Percentiles rank a stretch among this genome's conserved stretches.
phyloP scores from a whole-genome alignment of 768 basidiomycete species.

The Rhodotorula graminis region DNA sequence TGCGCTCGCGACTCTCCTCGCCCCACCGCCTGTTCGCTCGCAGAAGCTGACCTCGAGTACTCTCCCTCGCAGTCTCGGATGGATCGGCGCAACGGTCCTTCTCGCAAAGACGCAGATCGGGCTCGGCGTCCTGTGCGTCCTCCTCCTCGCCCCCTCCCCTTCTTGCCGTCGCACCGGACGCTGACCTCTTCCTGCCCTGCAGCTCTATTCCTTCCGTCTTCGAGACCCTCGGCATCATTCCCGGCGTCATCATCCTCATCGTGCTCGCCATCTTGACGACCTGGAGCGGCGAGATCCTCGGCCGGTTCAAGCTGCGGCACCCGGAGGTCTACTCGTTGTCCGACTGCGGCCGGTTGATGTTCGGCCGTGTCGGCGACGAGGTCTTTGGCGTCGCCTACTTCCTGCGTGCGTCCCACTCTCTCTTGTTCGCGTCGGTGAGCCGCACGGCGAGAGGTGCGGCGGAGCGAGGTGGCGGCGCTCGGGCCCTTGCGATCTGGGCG shows the following conservation, averaged over 20 bases:
- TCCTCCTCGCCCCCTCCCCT: not conserved
- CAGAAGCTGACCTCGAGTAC: not conserved
- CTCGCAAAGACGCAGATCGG: slow-evolving; percentile 11
- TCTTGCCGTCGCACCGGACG: not conserved
- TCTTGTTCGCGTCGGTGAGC: no score
- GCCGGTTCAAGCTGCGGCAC: slow-evolving; percentile 1
- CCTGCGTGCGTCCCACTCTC: not conserved
- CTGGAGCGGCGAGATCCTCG: not conserved
- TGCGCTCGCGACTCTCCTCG: not conserved
- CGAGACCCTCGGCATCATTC: slow-evolving; percentile 2
- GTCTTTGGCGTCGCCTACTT: not conserved
- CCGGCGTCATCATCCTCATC: slow-evolving; percentile 5
- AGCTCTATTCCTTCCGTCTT: not conserved
- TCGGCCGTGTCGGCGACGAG: not conserved
- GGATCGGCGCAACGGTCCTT: not conserved
- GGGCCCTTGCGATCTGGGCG: no score
- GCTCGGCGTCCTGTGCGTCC: slow-evolving; percentile 10
- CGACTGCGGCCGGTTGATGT: not conserved
- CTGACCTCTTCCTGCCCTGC: not conserved
- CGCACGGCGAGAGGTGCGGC: no score
- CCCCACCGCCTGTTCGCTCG: no score
- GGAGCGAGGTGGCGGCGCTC: no score
- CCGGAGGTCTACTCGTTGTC: slow-evolving; percentile 1
- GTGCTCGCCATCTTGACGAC: not conserved
- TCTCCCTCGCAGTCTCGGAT: not conserved